These are phyloP conservation scores for Ascochyta koolunga DNA, from an alignment of 2,329 filamentous ascomycete genomes.

Conservation along the genomic window DNA sequence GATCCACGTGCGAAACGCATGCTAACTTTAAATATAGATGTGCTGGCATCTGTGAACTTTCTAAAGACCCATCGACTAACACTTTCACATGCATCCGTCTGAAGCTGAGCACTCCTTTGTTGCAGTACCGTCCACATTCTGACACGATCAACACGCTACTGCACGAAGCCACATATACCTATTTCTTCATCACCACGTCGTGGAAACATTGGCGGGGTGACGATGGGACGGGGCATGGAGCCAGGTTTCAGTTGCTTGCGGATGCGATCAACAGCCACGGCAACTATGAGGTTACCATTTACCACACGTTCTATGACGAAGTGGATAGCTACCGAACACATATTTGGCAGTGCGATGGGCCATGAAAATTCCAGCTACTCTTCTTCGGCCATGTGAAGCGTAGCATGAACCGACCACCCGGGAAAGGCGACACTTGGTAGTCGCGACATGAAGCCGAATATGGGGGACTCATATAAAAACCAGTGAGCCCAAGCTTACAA, in stretches of 20 bases:
- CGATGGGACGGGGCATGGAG: conserved; percentile 52
- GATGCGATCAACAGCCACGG: conserved; percentile 54
- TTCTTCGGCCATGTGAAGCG: conserved; percentile 55
- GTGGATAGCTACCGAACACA: conserved; percentile 55
- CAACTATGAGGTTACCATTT: conserved; percentile 50
- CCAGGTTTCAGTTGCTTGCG: conserved; percentile 51
- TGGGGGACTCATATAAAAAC: conserved; percentile 52
- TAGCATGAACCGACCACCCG: conserved; percentile 54
- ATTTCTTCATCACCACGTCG: conserved; percentile 55
- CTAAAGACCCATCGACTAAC: conserved; percentile 44
- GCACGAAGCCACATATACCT: conserved; percentile 54
- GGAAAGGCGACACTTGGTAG: conserved; percentile 53
- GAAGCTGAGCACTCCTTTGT: conserved; percentile 52
- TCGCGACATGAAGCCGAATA: conserved; percentile 48
- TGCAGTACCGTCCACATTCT: conserved; percentile 52
- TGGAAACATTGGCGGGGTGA: conserved; percentile 52
- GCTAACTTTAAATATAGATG: conserved; percentile 40
- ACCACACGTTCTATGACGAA: conserved; percentile 55
- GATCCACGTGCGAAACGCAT: conserved; percentile 13
- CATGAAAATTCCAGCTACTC: conserved; percentile 46
- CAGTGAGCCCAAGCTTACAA: conserved; percentile 50
- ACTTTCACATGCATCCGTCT: conserved; percentile 50
- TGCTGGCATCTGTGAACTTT: conserved; percentile 54
- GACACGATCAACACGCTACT: conserved; percentile 54
- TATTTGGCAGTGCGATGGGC: conserved; percentile 53